Evolutionary conservation across 768 basidiomycete genomes (phyloP), one percentile per base, ranked within the genome.

Genomic region (Russula vinacea): DNA sequence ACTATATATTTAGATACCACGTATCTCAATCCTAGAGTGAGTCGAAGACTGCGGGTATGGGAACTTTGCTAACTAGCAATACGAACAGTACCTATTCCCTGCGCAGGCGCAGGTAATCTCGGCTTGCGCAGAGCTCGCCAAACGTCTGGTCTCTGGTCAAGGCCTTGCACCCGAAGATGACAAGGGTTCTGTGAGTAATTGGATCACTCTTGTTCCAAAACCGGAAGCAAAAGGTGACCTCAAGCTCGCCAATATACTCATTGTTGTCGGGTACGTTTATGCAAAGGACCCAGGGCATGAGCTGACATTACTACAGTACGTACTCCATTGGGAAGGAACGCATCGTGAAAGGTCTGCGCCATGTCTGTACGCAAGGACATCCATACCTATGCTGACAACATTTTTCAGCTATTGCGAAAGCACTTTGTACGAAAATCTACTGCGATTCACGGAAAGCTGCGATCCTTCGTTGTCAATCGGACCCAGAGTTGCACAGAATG

Each of bases 241-340:
- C 74, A 70, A 77, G 71, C 39, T 71, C 70, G 77, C 74, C 14
- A 78, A 77, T 37, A 74, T 76, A 33, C 76, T 92, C 16, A 78
- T 94, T 60, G 81, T 92, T 39, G 83, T 93, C 14, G 91, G 91
- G 92, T 91, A 71, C 4, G 80, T 71, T 6, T 26, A 67, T 33
- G 32, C 26, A 26, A 9, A 14, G 56, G n/a, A 51, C 42, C 16
- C 1, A 5, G 6, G 11, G 26, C 29, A 5, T 24, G 60, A n/a
- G 9, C 54, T 58, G 52, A 67, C 29, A 42, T 26, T 3, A 26
- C 17, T 60, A 45, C 64, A 93, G 94, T 11, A 98, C 97, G 0
- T 99, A 99, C 75, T 92, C 92, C 0, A 93, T 98, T 55, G 97
- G 97, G 45, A 99, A 99, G 74, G 97, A 99, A 74, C 86, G 97